Evolutionary conservation across 2,329 filamentous ascomycete genomes (phyloP), one percentile per base, ranked within the genome.

Genomic region (Colletotrichum theobromicola): DNA sequence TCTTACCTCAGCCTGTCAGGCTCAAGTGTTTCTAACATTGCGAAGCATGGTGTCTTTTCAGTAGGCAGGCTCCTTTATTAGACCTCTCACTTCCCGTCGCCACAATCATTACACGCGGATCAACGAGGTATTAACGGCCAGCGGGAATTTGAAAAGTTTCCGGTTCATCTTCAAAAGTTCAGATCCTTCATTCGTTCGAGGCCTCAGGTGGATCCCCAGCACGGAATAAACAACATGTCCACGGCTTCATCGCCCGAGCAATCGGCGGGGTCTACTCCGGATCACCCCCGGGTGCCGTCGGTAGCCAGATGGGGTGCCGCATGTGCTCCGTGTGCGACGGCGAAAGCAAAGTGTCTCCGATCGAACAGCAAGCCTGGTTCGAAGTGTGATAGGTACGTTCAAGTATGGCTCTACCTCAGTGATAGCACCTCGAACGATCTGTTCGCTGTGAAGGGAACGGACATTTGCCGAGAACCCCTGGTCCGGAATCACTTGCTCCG

Each of bases 261-360:
- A 8, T 71, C 67, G 24, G 21, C 53, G 5, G 42, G 61, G 0
- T 69, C 72, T 5, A 30, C 55, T 12, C 61, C 67, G 16, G 72
- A 66, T 26, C 55, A 32, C 10, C 37, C 67, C 4, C 69, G 63
- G 28, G 21, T 18, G 4, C 42, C 63, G 13, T 5, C 69, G 16
- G 30, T 67, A 28, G 69, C 63, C 21, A 28, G n/a, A 87, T 89
- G 87, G 87, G 87, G 87, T 18, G 86, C 86, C 5, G 87, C 87
- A 2, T 89, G 87, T 64, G 82, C 86, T 7, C 81, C 86, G 2
- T 89, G 88, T 76, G 86, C 88, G 8, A 81, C 84, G 15, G 86
- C 88, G 35, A 89, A 89, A 76, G 87, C 87, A 9, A 89, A 88
- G 75, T 89, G 88, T 74, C 83, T 89, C 58, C 84, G 87, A 10